A percentile compares a stretch with the other conserved stretches of the same genome.
phyloP scores from a whole-genome alignment of 352 stramenopile genomes.

The Globisporangium ultimum region DNA sequence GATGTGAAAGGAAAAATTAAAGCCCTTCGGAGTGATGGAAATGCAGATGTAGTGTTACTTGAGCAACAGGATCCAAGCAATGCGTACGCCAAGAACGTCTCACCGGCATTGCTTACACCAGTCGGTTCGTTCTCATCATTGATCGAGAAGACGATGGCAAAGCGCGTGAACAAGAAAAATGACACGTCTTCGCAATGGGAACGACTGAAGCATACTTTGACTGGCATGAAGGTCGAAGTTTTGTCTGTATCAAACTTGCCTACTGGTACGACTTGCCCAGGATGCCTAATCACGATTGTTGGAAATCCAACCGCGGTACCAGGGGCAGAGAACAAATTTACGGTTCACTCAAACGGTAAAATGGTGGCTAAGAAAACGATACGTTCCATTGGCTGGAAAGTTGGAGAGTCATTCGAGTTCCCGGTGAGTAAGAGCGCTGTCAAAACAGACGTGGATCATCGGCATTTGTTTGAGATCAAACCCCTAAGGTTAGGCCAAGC shows the following conservation, averaged over 20 bases:
- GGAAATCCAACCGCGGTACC: conserved; percentile 23
- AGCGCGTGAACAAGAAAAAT: conserved; percentile 20
- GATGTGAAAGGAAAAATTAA: conserved; percentile 55
- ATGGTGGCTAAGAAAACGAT: conserved; percentile 20
- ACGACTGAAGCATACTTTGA: conserved; percentile 33
- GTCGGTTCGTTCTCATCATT: conserved; percentile 37
- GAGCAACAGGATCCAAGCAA: conserved; percentile 3
- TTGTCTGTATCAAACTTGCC: conserved; percentile 43
- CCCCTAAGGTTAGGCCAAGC: conserved; percentile 22
- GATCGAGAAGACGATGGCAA: conserved; percentile 36
- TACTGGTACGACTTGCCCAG: conserved; percentile 21
- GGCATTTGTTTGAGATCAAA: conserved; percentile 29
- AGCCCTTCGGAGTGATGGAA: conserved; percentile 43
- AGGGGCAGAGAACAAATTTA: conserved; percentile 1
- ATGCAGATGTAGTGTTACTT: conserved; percentile 44
- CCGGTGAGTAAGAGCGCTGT: conserved; percentile 15
- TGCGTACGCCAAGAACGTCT: conserved; percentile 24
- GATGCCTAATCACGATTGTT: conserved; percentile 47
- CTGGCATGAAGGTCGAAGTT: conserved; percentile 39
- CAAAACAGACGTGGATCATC: conserved; percentile 7
- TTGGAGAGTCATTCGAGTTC: conserved; percentile 11
- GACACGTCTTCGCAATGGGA: conserved; percentile 22
- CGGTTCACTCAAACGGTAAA: conserved; percentile 21
- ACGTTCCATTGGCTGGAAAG: conserved; percentile 13
- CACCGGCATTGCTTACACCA: conserved; percentile 32